Base-by-base conservation (phyloP, 2,329 filamentous ascomycete genomes). In the Alternaria sp. region DNA sequence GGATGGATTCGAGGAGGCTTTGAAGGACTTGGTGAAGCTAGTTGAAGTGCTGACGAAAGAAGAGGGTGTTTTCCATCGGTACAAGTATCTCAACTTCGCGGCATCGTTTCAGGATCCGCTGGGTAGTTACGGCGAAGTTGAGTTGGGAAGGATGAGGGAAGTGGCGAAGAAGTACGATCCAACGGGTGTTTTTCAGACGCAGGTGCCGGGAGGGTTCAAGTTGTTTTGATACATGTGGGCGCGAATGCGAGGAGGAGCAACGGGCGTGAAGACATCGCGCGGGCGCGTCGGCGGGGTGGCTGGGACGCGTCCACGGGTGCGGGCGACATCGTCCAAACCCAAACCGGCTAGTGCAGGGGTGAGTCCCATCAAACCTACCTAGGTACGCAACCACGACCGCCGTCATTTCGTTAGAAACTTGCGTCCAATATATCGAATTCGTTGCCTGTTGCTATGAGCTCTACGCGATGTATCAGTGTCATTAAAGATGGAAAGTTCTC, bases 61-160 rank as follows among this genome's bases (percentile, higher is more conserved):
- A 12, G 68, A 72, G 49, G 70, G 65, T 3, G 62, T 74, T 1
- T 53, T 65, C 21, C 65, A 67, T 37, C 60, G 28, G 1, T 67
- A 55, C 47, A 65, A 65, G 49, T 77, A 79, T 51, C 55, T 77
- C 30, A 81, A 79, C 61, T 81, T 80, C 60, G 79, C 79, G 9
- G 76, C 71, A 3, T 57, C 59, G 12, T 80, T 73, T 63, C 80
- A 82, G 63, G 72, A 79, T 50, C 78, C 78, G 6, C 41, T 72
- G 8, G 55, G 11, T 12, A 64, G 62, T 33, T 74, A 75, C 65
- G 74, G 74, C 5, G 25, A 46, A 6, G 60, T 61, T 12, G 59
- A 63, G 10, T 25, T 68, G 8, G 30, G 23, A 12, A 61, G 37
- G 18, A 23, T 76, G 41, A 60, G 49, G 28, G 33, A 53, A 21